Evolutionary conservation across 2,329 filamentous ascomycete species (phyloP).

Genomic region (Microdochium bolleyi): DNA sequence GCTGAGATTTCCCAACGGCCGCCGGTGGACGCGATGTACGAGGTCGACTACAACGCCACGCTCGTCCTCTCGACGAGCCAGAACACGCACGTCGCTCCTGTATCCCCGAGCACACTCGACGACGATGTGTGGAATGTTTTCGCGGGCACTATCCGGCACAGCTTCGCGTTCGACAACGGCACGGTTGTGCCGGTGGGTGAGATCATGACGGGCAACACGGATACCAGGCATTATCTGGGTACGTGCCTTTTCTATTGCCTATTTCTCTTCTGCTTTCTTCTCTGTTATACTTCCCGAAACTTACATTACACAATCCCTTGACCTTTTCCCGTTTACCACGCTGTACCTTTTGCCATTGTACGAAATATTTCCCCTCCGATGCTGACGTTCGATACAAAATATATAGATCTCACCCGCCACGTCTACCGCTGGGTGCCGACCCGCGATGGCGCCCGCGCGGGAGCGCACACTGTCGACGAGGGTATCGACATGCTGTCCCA

Average conservation of each 20-base stretch:
- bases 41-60: slow-evolving; percentile 26
- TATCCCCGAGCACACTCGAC: slow-evolving; percentile 7
- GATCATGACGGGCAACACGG: slow-evolving; percentile 27
- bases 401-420: slow-evolving; percentile 21
- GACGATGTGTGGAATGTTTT: slow-evolving; percentile 21
- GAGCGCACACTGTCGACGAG: slow-evolving; percentile 29
- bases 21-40: background rate
- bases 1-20: background rate
- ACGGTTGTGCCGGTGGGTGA: slow-evolving; percentile 26
- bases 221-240: slow-evolving; percentile 24
- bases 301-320: background rate
- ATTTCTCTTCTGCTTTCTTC: background rate
- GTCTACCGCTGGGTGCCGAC: slow-evolving; percentile 30
- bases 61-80: slow-evolving; percentile 24
- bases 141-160: slow-evolving; percentile 22
- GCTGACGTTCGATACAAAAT: slow-evolving; percentile 1
- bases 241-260: background rate
- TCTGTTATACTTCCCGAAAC: background rate
- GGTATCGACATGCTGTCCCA: slow-evolving; percentile 27
- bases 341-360: too few relatives aligned
- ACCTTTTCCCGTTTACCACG: background rate
- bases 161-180: slow-evolving; percentile 23
- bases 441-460: slow-evolving; percentile 20
- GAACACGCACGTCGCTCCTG: background rate
- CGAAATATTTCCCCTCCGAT: too few relatives aligned